Base-by-base conservation (phyloP, 768 basidiomycete genomes). In the Neoboletus brunneissimus region DNA sequence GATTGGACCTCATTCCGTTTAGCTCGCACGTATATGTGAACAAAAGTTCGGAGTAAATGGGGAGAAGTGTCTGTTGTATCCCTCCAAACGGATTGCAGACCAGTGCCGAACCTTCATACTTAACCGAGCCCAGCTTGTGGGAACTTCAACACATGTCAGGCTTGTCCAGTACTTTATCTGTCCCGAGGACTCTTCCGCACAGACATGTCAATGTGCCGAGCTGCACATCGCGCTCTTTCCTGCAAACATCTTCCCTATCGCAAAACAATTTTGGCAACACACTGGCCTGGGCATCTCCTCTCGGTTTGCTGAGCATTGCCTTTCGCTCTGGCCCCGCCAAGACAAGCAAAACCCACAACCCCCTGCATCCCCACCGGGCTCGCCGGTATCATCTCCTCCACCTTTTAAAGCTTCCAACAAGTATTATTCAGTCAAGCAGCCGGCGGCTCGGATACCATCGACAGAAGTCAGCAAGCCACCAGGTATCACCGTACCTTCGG, bases 211-310 rank as follows among this genome's bases (percentile, higher is more conserved):
- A 46, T 75, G 79, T 59, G 73, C 82, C 38, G 85, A 90, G 55
- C 78, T 99, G 1, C 87, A 96, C 69, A 89, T 95, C 60, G 86
- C 87, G 2, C 73, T 99, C 16, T 91, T 94, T 68, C 84, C 87
- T 7, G 70, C 75, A 3, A 79, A 83, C 5, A 71, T 81, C 4
- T 86, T 80, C 63, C 65, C 79, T 10, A 69, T 87, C 8, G 93
- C 91, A 9, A 96, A 91, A 68, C 81, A 93, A 70, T 98, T 95
- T 72, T 98, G 96, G 96, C 95, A 98, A 63, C 96, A 98, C 69
- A 85, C 89, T 0, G 96, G 96, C 0, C 75, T 89, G 56, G 94
- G 95, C 1, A 86, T 99, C 40, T 93, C 90, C 4, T 94, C 91
- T 57, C 86, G 96, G 8, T 74, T 89, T 20, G 94, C 94, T 5